A percentile compares a stretch with the other conserved stretches of the same genome.
phyloP scores from a whole-genome alignment of 2,329 filamentous ascomycete genomes.

The Ophiosphaerella narmari region DNA sequence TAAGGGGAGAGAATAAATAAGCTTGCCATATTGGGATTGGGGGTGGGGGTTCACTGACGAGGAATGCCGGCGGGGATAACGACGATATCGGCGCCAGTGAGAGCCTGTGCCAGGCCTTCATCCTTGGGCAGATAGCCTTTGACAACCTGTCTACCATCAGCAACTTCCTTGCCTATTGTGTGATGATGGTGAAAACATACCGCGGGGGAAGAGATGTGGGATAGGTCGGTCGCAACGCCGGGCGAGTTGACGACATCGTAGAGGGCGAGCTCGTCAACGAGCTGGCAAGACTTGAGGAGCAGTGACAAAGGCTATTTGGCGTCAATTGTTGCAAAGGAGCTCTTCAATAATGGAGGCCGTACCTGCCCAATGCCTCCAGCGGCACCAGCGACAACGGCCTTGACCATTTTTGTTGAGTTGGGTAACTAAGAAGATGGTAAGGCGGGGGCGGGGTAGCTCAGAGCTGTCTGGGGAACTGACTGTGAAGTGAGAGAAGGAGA shows the following conservation, averaged over 20 bases:
- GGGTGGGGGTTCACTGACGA: conserved; percentile 60
- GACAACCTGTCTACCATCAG: conserved; percentile 63
- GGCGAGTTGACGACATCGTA: conserved; percentile 99
- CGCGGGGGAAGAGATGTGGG: conserved; percentile 91
- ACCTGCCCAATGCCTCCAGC: conserved; percentile 99
- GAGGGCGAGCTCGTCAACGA: conserved; percentile 89
- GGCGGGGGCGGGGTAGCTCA: conserved; percentile 21
- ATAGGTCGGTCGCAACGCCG: conserved; percentile 93
- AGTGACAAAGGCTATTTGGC: conserved; percentile 82
- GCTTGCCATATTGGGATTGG: not conserved
- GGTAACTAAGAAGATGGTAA: conserved; percentile 14
- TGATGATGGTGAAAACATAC: conserved; percentile 53
- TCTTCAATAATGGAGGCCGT: conserved; percentile 29
- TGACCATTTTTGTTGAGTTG: conserved; percentile 44
- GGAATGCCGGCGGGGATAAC: conserved; percentile 98
- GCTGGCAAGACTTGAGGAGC: conserved; percentile 86
- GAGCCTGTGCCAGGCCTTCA: conserved; percentile 79
- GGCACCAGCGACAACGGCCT: conserved; percentile 79
- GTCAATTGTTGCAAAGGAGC: conserved; percentile 18
- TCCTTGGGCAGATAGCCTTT: conserved; percentile 86
- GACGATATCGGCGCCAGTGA: conserved; percentile 93
- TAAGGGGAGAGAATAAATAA: conserved; percentile 48
- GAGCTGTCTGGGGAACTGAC: conserved; percentile 7
- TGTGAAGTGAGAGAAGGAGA: conserved; percentile 10
- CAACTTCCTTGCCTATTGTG: conserved; percentile 9